phyloP scores from a whole-genome alignment of 345 rosid genomes.

The Aquilaria yunnanensis region DNA sequence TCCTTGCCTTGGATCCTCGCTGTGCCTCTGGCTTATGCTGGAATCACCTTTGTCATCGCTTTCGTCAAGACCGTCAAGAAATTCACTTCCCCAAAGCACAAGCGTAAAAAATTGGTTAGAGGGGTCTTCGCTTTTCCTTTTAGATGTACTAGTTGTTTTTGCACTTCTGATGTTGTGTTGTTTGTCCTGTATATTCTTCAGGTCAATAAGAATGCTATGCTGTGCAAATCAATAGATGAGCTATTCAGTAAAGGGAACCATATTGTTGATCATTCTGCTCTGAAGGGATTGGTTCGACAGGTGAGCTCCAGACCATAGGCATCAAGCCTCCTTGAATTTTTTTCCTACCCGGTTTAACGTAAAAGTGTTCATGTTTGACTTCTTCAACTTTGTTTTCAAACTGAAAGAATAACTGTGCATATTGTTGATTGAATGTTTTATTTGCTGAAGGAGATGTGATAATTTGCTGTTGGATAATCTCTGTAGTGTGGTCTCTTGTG shows the following conservation, averaged over 20 bases:
- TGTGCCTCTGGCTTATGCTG: conserved; percentile 74
- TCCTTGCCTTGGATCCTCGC: conserved; percentile 94
- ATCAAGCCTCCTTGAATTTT: not conserved
- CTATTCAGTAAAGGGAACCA: conserved; percentile 49
- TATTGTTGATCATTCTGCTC: conserved; percentile 41
- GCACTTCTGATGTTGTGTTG: not conserved
- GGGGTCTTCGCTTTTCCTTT: not conserved
- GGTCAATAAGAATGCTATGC: conserved; percentile 79
- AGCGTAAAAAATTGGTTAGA: conserved; percentile 65
- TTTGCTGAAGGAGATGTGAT: too few relatives aligned
- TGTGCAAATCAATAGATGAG: conserved; percentile 71
- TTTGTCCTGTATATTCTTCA: conserved; percentile 19
- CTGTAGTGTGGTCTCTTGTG: too few relatives aligned
- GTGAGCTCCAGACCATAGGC: conserved; percentile 27
- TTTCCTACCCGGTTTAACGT: too few relatives aligned
- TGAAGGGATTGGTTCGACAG: conserved; percentile 53
- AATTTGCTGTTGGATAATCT: too few relatives aligned
- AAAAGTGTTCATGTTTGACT: too few relatives aligned
- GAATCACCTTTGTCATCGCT: conserved; percentile 64
- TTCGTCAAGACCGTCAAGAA: conserved; percentile 73
- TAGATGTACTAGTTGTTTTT: not conserved
- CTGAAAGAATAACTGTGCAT: too few relatives aligned
- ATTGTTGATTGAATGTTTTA: too few relatives aligned
- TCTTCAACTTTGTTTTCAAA: too few relatives aligned
- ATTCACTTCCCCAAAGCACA: conserved; percentile 62